Conservation (phyloP, 192 early-diverging fungal genomes). For the Coemansia sp. region DNA sequence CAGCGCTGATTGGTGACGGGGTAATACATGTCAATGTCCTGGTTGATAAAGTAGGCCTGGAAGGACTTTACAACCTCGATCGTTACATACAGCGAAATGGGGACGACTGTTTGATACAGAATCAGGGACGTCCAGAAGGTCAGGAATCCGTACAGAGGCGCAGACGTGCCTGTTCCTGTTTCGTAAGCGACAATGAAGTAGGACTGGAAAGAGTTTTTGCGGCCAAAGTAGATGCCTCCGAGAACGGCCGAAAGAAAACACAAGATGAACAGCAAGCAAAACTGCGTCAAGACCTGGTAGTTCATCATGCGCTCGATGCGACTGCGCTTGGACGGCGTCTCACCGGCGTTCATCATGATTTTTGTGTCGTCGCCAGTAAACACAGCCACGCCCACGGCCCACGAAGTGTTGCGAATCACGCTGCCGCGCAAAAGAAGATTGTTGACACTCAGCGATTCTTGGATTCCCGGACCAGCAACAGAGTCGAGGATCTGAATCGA, state of each 20-base stretch:
- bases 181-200: constrained; percentile 48
- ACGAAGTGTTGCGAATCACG: constrained; percentile 88
- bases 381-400: constrained; percentile 81
- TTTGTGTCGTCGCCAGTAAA: constrained; percentile 96
- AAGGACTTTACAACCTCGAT: constrained; percentile 91
- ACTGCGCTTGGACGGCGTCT: constrained; percentile 90
- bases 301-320: constrained; percentile 91
- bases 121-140: constrained; percentile 85
- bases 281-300: constrained; percentile 82
- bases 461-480: constrained; percentile 13
- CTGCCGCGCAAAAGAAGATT: constrained; percentile 90
- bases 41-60: constrained; percentile 90
- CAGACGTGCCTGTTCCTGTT: constrained; percentile 17
- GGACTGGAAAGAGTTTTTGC: constrained; percentile 56
- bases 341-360: constrained; percentile 93
- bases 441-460: constrained; percentile 70
- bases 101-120: constrained; percentile 94
- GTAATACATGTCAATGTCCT: constrained; percentile 91
- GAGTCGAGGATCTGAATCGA: constrained; percentile 36
- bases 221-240: constrained; percentile 64
- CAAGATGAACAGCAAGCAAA: constrained; percentile 74
- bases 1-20: constrained; percentile 73
- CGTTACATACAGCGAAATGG: constrained; percentile 92
- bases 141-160: constrained; percentile 64
- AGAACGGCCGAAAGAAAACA: constrained; percentile 69